Evolutionary conservation across 2,329 filamentous ascomycete species (phyloP).

Genomic region (Talaromyces funiculosus): DNA sequence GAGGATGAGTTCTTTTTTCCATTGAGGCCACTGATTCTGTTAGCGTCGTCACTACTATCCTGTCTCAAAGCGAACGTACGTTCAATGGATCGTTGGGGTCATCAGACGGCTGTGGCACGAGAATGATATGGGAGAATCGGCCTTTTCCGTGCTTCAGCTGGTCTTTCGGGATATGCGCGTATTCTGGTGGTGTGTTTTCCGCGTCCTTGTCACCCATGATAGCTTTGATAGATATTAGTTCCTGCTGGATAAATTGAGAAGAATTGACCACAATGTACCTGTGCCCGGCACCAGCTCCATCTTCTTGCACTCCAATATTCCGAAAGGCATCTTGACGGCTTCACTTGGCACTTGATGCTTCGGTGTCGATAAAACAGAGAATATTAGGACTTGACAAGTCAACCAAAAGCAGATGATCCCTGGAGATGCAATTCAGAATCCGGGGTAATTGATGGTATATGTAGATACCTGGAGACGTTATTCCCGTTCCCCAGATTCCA

Average conservation of each 20-base stretch:
- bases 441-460: neutral
- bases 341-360: neutral
- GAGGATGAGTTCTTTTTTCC: conserved; percentile 11
- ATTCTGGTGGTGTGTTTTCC: conserved; percentile 5
- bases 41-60: neutral
- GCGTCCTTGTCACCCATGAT: neutral
- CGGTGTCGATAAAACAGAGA: neutral
- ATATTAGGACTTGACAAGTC: neutral
- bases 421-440: neutral
- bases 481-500: neutral
- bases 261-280: neutral
- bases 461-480: neutral
- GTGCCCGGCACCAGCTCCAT: conserved; percentile 13
- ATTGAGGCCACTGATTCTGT: conserved; percentile 10
- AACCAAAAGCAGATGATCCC: neutral
- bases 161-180: conserved; percentile 1
- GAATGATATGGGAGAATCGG: conserved; percentile 7
- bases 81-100: conserved; percentile 10
- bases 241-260: neutral
- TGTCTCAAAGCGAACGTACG: neutral
- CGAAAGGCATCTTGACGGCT: conserved; percentile 10
- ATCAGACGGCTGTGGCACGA: conserved; percentile 12
- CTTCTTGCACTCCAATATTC: conserved; percentile 11
- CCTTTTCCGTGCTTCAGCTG: conserved; percentile 9
- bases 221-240: neutral